These are phyloP conservation scores for Cladosporium phlei DNA, from an alignment of 2,329 filamentous ascomycete species.

Conservation along the genomic window DNA sequence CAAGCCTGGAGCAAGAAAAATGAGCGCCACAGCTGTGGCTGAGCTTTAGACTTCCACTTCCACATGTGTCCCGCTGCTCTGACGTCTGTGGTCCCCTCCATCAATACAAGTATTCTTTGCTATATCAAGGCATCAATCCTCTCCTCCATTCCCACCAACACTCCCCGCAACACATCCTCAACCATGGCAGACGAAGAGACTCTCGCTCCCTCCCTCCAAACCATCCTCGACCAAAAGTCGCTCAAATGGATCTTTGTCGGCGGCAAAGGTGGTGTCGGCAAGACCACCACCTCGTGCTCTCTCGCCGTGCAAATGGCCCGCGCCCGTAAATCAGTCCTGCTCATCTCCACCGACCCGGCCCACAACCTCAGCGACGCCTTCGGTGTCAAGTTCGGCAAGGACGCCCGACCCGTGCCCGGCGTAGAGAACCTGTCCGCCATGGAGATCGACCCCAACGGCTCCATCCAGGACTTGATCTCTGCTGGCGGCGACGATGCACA, in stretches of 20 bases:
- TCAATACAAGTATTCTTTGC: too few species aligned
- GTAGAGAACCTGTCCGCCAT: constrained; percentile 94
- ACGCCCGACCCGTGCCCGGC: constrained; percentile 85
- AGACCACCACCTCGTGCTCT: constrained; percentile 98
- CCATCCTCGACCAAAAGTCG: constrained; percentile 88
- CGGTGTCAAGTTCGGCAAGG: constrained; percentile 98
- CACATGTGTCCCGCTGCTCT: too few species aligned
- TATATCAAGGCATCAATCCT: background rate
- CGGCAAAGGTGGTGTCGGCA: constrained; percentile 96
- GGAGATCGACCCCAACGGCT: constrained; percentile 98
- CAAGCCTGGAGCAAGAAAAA: constrained; percentile 3
- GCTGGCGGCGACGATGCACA: constrained; percentile 67
- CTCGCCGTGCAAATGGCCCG: constrained; percentile 96
- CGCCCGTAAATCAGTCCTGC: constrained; percentile 88
- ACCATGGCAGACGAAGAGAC: constrained; percentile 62
- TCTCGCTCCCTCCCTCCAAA: constrained; percentile 89
- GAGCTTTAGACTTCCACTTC: too few species aligned
- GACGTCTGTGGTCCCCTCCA: too few species aligned
- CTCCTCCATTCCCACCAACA: background rate
- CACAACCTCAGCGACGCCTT: constrained; percentile 98
- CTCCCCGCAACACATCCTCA: background rate
- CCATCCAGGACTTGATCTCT: constrained; percentile 88
- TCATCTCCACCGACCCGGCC: constrained; percentile 97
- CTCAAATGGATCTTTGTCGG: constrained; percentile 99
- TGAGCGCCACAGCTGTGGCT: background rate